A percentile compares a stretch with the other conserved stretches of the same genome.
Conservation (phyloP, 345 rosid genomes). For the Populus euphratica region DNA sequence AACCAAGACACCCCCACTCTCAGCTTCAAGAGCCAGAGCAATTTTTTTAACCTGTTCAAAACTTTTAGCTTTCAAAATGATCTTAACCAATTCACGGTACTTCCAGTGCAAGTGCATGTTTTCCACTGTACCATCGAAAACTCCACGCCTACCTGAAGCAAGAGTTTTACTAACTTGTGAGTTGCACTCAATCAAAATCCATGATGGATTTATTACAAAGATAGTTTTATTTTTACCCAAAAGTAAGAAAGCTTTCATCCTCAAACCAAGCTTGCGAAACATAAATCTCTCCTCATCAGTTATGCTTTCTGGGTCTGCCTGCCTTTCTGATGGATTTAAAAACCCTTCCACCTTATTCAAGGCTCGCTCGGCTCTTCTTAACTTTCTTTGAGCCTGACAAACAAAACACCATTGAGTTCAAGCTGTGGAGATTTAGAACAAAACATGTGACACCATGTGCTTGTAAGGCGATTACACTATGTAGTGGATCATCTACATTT, state of each 20-base stretch:
- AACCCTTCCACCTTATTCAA: constrained; percentile 72
- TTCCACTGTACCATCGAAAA: constrained; percentile 92
- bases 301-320: constrained; percentile 73
- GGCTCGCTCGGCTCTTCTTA: constrained; percentile 68
- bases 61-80: constrained; percentile 64
- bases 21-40: constrained; percentile 91
- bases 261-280: constrained; percentile 93
- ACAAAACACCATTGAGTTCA: not conserved
- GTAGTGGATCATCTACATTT: no score
- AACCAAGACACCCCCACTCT: constrained; percentile 89
- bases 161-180: constrained; percentile 21
- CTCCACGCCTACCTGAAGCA: constrained; percentile 83
- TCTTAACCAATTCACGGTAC: constrained; percentile 81
- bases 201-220: not conserved
- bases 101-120: constrained; percentile 99
- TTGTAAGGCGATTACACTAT: no score
- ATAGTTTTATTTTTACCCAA: constrained; percentile 51
- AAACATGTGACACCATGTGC: no score
- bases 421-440: not conserved
- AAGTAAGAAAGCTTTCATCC: constrained; percentile 92
- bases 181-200: constrained; percentile 8
- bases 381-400: constrained; percentile 64
- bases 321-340: constrained; percentile 60
- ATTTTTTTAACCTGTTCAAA: constrained; percentile 76
- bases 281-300: constrained; percentile 94